A percentile compares a stretch with the other conserved stretches of the same genome.
Conservation (phyloP, 1,284 basidiomycete species). For the Cutaneotrichosporon sp. region DNA sequence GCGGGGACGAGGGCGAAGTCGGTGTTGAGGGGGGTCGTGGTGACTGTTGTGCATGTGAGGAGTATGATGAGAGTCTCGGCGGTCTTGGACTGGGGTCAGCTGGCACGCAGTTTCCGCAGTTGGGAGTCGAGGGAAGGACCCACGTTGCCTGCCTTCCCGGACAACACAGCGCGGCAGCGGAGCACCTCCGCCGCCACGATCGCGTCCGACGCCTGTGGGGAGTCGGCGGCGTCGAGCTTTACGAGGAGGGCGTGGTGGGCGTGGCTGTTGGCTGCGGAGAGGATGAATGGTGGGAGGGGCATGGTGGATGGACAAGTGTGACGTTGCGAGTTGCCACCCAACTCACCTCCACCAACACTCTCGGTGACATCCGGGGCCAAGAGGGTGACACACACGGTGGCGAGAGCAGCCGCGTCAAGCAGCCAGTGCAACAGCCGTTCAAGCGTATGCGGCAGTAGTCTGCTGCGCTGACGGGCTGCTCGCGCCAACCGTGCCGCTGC, state of each 20-base stretch:
- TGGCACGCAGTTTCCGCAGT: too few species aligned
- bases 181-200: slow-evolving; percentile 30
- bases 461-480: too few species aligned
- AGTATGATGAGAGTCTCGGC: slow-evolving; percentile 43
- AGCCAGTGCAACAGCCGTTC: too few species aligned
- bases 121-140: slow-evolving; percentile 13
- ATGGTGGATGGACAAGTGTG: slow-evolving; percentile 10
- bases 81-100: slow-evolving; percentile 29
- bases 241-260: slow-evolving; percentile 46
- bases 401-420: too few species aligned
- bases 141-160: slow-evolving; percentile 25
- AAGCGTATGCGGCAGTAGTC: too few species aligned
- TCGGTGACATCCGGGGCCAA: too few species aligned
- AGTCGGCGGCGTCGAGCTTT: slow-evolving; percentile 33
- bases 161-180: slow-evolving; percentile 25
- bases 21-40: slow-evolving; percentile 18
- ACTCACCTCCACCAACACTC: background rate
- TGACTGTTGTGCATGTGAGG: slow-evolving; percentile 34
- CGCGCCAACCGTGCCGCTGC: too few species aligned
- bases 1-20: slow-evolving; percentile 47
- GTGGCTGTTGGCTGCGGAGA: slow-evolving; percentile 45
- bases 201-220: slow-evolving; percentile 36
- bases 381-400: too few species aligned
- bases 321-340: background rate
- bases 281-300: slow-evolving; percentile 44